Base-by-base conservation (phyloP, 768 basidiomycete genomes). In the Leccinum obscurum region DNA sequence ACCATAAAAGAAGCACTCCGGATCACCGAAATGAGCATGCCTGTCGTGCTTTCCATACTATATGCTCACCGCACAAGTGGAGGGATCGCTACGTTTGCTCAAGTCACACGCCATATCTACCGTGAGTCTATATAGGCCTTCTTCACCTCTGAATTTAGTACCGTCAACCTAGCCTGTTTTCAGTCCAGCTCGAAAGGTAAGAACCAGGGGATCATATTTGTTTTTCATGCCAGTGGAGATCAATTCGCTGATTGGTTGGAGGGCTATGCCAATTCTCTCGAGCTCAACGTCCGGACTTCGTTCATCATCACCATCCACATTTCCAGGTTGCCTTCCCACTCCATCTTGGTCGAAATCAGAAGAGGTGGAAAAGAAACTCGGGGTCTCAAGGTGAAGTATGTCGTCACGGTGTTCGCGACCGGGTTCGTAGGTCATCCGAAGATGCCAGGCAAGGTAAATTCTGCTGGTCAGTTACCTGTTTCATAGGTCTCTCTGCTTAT, bases 211-310 rank as follows among this genome's bases (percentile, higher is more conserved):
- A 30, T 6, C 3, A 7, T 22, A 2, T 26, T 35, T 34, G 6
- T 54, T 17, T 52, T 30, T 6, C 15, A 39, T 17, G 26, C 26
- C 14, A 13, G 26, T 9, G 52, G 10, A 61, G 15, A 28, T 10
- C 15, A 85, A 82, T 77, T 89, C n/a, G 87, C 82, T 3, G 82
- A 85, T 62, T 89, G 85, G 83, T 72, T 89, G 15, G 87, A 89
- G 66, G 75, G 73, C 4, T 90, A 89, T 60, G 86, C 82, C 1
- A 76, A 82, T 4, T 68, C 77, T 3, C 76, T 88, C 37, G 88
- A 89, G 59, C 70, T 90, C 44, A 81, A 86, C 57, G 80, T 86
- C 7, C 88, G 86, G 88, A 83, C 80, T 0, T 81, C 83, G 0
- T 75, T 83, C 0, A 75, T 64, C 17, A 76, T 84, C 20, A 70